Conservation (phyloP, 192 early-diverging fungal genomes). For the Jimgerdemannia lactiflua region DNA sequence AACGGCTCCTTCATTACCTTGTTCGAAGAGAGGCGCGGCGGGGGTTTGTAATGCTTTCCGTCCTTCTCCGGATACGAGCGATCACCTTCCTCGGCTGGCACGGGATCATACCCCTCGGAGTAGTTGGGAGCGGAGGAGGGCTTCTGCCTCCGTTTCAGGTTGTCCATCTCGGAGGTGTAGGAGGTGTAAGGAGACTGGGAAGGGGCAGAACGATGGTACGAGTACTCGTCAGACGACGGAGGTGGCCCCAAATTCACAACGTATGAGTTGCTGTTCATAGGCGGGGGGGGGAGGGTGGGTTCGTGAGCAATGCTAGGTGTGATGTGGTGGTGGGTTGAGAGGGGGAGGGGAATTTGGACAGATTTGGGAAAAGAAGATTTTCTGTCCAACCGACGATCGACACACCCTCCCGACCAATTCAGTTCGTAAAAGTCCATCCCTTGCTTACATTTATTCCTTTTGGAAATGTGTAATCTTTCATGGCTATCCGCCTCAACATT, state of each 20-base stretch:
- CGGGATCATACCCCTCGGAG: constrained; percentile 1
- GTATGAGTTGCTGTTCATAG: not conserved
- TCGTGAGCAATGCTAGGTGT: no score
- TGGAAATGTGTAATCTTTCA: no score
- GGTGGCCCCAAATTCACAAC: not conserved
- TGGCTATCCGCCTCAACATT: no score
- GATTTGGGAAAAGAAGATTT: no score
- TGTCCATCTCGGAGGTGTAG: constrained; percentile 14
- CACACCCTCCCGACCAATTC: no score
- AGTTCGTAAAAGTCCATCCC: no score
- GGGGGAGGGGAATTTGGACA: no score
- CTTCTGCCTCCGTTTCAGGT: constrained; percentile 22
- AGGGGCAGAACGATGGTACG: not conserved
- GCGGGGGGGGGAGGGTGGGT: not conserved
- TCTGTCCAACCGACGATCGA: no score
- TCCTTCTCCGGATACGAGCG: not conserved
- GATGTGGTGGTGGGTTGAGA: no score
- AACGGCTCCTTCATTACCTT: constrained; percentile 25
- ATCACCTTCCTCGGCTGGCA: constrained; percentile 1
- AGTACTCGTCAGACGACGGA: not conserved
- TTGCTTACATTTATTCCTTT: no score
- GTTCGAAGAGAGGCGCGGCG: constrained; percentile 41
- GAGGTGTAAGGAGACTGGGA: not conserved
- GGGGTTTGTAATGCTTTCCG: constrained; percentile 12
- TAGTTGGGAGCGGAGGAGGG: constrained; percentile 7